Conservation (phyloP, 2,329 filamentous ascomycete species). For the Penicillium sp. region DNA sequence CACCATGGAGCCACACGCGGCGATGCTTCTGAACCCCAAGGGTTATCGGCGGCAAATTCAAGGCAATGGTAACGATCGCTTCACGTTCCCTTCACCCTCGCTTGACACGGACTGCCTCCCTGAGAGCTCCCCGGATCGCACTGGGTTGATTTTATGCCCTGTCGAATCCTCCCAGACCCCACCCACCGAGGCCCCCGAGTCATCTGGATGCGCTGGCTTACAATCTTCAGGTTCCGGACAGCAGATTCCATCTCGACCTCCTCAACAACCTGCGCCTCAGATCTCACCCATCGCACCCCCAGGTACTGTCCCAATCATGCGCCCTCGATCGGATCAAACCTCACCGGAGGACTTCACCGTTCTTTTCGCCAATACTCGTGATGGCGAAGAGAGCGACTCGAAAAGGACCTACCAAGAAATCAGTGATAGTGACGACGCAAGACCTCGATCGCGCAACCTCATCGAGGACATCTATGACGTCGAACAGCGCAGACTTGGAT, state of each 20-base stretch:
- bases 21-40: conserved; percentile 48
- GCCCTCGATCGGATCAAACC: conserved; percentile 21
- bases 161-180: not conserved
- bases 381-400: conserved; percentile 28
- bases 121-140: not conserved
- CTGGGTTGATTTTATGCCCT: not conserved
- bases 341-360: conserved; percentile 27
- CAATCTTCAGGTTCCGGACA: conserved; percentile 24
- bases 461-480: conserved; percentile 78
- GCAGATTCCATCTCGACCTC: conserved; percentile 9
- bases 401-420: conserved; percentile 37
- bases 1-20: conserved; percentile 44
- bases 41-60: conserved; percentile 41
- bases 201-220: conserved; percentile 25
- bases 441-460: conserved; percentile 43
- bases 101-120: conserved; percentile 4
- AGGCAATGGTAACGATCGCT: conserved; percentile 36
- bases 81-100: conserved; percentile 7
- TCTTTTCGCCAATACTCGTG: conserved; percentile 29
- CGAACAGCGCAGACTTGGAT: conserved; percentile 62
- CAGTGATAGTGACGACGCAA: conserved; percentile 33
- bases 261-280: conserved; percentile 9
- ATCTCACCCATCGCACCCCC: conserved; percentile 23
- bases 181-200: conserved; percentile 18
- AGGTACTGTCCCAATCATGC: conserved; percentile 29